These are phyloP conservation scores for Alternaria postmessia DNA, from an alignment of 2,329 filamentous ascomycete genomes.

Conservation along the genomic window DNA sequence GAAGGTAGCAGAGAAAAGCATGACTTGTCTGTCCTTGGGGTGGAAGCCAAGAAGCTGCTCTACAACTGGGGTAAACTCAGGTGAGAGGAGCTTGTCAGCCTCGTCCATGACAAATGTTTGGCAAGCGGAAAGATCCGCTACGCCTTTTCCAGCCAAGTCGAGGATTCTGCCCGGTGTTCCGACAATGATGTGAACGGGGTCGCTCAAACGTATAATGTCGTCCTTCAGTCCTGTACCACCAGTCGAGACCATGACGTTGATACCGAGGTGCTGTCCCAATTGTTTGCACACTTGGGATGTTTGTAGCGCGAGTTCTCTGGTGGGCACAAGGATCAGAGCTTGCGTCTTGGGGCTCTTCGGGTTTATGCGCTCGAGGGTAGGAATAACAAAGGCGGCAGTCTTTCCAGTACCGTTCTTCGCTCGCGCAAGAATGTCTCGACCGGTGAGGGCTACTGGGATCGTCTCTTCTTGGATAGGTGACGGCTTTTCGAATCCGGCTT, in stretches of 20 bases:
- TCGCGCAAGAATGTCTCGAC: conserved; percentile 91
- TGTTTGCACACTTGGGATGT: conserved; percentile 99
- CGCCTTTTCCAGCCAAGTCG: conserved; percentile 93
- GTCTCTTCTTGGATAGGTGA: conserved; percentile 99
- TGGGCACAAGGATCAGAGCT: conserved; percentile 94
- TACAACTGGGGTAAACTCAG: conserved; percentile 96
- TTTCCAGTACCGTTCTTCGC: conserved; percentile 99
- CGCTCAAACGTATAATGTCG: conserved; percentile 93
- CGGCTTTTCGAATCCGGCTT: conserved; percentile 97
- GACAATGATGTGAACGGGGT: conserved; percentile 96
- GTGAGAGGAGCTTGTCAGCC: conserved; percentile 95
- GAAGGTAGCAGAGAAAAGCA: conserved; percentile 99
- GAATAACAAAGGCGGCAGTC: conserved; percentile 97
- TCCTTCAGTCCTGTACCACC: conserved; percentile 94
- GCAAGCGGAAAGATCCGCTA: conserved; percentile 94
- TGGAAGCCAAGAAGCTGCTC: conserved; percentile 95
- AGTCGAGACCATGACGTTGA: conserved; percentile 99
- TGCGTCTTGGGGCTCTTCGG: conserved; percentile 96
- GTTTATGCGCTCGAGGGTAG: conserved; percentile 93
- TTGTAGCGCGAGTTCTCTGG: conserved; percentile 94
- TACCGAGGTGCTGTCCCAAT: conserved; percentile 91
- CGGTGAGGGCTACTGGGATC: conserved; percentile 94
- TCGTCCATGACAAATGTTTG: conserved; percentile 99
- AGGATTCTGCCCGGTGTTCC: conserved; percentile 96
- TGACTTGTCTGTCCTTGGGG: conserved; percentile 96